Evolutionary conservation across 2,329 filamentous ascomycete species (phyloP), one percentile per base, ranked within the genome.

Genomic region (Colletotrichum gloeosporioides): DNA sequence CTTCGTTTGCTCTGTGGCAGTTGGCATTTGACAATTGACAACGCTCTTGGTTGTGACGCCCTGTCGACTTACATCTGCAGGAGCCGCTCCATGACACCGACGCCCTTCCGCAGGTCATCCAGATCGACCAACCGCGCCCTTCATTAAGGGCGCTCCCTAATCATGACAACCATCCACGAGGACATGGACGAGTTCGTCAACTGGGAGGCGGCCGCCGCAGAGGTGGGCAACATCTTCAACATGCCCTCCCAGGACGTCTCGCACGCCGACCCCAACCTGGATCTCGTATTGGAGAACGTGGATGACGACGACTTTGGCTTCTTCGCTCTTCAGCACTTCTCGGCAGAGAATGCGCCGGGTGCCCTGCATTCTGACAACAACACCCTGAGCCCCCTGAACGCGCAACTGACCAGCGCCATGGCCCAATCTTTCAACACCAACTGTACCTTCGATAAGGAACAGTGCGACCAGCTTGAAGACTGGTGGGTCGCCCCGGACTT

Each of bases 111-210:
- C 71, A 57, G 39, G 69, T 72, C 65, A 66, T 39, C 22, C 39
- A 71, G 22, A 22, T 39, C 66, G 18, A 36, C 13, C 63, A 22
- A 25, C n/a, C 74, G 68, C 75, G 70, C 70, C 76, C 70, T 71
- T 29, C 57, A 29, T 68, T 71, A 69, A 75, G 55, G 62, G 67
- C 64, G 34, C n/a, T 63, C 34, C 66, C 31, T 55, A 61, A 79
- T 66, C 73, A 85, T 85, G 84, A 75, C 84, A n/a, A 77, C 79
- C 73, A 80, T 90, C 78, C 70, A 72, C 34, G 87, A 91, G 72
- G 88, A 91, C 70, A 86, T 90, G 86, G 91, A 93, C 71, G 89
- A 93, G 77, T 92, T 93, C 81, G 90, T 94, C 82, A 87, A 92
- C 81, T 93, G 91, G 90, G 90, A 92, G 79, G 84, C 88, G 74